Conservation (phyloP, 2,329 filamentous ascomycete genomes). For the Thermoascus crustaceus region DNA sequence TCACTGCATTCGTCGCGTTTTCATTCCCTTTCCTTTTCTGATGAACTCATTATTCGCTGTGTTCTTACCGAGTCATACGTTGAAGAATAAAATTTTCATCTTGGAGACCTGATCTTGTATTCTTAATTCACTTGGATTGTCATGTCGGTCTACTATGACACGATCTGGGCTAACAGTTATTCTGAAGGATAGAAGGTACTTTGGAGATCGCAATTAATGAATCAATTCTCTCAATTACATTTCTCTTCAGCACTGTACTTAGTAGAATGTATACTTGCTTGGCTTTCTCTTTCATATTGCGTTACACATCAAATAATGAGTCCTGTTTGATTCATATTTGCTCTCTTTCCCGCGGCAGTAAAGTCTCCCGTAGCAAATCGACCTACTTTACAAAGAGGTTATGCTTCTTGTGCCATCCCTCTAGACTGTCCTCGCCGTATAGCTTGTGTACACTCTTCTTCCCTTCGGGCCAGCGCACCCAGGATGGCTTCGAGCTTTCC, state of each 20-base stretch:
- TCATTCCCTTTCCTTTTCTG: slow-evolving; percentile 29
- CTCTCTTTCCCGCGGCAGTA: too few relatives aligned
- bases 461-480: slow-evolving; percentile 42
- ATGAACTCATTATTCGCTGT: slow-evolving; percentile 58
- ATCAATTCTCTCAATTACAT: too few relatives aligned
- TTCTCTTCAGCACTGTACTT: too few relatives aligned
- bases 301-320: too few relatives aligned
- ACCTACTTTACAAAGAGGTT: slow-evolving; percentile 26
- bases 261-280: too few relatives aligned
- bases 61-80: slow-evolving; percentile 54
- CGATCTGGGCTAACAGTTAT: slow-evolving; percentile 16
- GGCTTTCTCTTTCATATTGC: too few relatives aligned
- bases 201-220: too few relatives aligned
- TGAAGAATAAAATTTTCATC: slow-evolving; percentile 55
- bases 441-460: slow-evolving; percentile 35
- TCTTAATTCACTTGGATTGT: slow-evolving; percentile 1
- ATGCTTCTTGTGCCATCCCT: slow-evolving; percentile 41
- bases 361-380: neutral
- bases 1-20: slow-evolving; percentile 2
- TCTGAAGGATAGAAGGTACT: slow-evolving; percentile 7
- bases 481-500: slow-evolving; percentile 37
- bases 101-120: slow-evolving; percentile 54
- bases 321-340: too few relatives aligned
- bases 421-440: slow-evolving; percentile 34
- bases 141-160: neutral